Evolutionary conservation across 352 stramenopile genomes (phyloP).

Genomic region (Phytopythium aichiense): DNA sequence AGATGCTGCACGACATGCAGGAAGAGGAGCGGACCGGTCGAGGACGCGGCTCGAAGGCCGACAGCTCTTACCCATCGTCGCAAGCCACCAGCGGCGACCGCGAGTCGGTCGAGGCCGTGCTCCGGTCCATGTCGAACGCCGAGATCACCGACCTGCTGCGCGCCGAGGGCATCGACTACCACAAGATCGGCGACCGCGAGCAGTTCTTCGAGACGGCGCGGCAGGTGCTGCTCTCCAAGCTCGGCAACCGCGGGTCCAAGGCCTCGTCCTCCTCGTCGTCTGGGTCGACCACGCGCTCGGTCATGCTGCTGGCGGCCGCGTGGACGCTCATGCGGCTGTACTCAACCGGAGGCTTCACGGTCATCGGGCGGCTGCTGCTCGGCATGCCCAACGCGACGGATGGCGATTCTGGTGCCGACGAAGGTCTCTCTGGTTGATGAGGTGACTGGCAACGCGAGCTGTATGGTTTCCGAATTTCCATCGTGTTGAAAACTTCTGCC

Average conservation of each 20-base stretch:
- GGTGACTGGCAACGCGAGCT: background rate
- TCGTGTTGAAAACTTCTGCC: constrained; percentile 3
- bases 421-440: background rate
- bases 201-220: constrained; percentile 72
- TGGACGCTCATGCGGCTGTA: constrained; percentile 75
- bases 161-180: constrained; percentile 68
- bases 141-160: constrained; percentile 63
- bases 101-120: constrained; percentile 61
- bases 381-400: background rate
- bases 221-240: constrained; percentile 58
- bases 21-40: constrained; percentile 52
- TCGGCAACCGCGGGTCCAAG: constrained; percentile 22
- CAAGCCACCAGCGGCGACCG: constrained; percentile 3
- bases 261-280: background rate
- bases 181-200: constrained; percentile 69
- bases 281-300: constrained; percentile 43
- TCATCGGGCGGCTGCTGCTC: constrained; percentile 8
- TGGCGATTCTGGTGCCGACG: background rate
- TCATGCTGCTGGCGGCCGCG: constrained; percentile 48
- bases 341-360: constrained; percentile 49
- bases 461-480: background rate
- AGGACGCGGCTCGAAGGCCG: background rate
- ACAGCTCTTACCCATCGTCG: constrained; percentile 7
- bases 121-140: constrained; percentile 71
- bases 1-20: constrained; percentile 81